Evolutionary conservation across 352 stramenopile genomes (phyloP).

Genomic region (Phytopythium helicoides): DNA sequence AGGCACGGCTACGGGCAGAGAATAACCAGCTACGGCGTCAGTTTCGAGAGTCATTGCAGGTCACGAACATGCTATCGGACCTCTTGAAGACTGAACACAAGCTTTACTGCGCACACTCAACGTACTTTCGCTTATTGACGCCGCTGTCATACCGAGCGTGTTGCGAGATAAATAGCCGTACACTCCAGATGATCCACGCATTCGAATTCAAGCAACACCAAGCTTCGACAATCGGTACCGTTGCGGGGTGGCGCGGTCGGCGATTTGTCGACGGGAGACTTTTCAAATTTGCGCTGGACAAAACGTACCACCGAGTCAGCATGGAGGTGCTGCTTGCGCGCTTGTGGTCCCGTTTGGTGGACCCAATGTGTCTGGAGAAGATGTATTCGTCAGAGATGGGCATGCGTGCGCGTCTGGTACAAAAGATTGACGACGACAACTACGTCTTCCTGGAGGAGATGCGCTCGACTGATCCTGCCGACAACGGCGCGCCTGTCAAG

Average conservation of each 20-base stretch:
- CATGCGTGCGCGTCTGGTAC: not conserved
- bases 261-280: slow-evolving; percentile 12
- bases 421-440: slow-evolving; percentile 9
- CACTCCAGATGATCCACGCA: slow-evolving; percentile 9
- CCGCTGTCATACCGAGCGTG: slow-evolving; percentile 20
- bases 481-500: not conserved
- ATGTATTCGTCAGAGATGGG: not conserved
- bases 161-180: slow-evolving; percentile 10
- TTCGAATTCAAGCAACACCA: slow-evolving; percentile 4
- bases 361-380: not conserved
- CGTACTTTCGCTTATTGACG: slow-evolving; percentile 26
- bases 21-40: slow-evolving; percentile 25
- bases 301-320: slow-evolving; percentile 15
- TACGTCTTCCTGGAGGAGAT: slow-evolving; percentile 6
- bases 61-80: slow-evolving; percentile 15
- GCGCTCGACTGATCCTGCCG: not conserved
- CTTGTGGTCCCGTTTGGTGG: not conserved
- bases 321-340: slow-evolving; percentile 15
- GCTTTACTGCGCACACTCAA: slow-evolving; percentile 26
- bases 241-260: slow-evolving; percentile 27
- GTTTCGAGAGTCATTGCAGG: slow-evolving; percentile 14
- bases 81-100: slow-evolving; percentile 32
- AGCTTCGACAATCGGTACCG: slow-evolving; percentile 12
- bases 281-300: slow-evolving; percentile 25
- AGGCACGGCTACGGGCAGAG: slow-evolving; percentile 13